phyloP scores from a whole-genome alignment of 805 yeast genomes.

The Sugiyamaella valdiviana region DNA sequence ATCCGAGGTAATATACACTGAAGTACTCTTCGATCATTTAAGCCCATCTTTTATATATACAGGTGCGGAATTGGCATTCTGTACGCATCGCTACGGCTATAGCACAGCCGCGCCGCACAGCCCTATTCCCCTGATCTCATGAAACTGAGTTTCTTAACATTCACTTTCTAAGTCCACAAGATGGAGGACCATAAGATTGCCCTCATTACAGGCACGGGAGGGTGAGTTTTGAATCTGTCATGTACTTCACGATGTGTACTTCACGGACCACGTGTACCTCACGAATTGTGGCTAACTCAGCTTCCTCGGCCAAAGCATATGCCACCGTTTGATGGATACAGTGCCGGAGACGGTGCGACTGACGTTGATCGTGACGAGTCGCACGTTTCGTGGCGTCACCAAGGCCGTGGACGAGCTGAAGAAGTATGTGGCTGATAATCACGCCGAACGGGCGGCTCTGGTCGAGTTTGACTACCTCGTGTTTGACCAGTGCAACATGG shows the following conservation, averaged over 20 bases:
- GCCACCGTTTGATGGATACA: slow-evolving; percentile 65
- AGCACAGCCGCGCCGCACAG: too few species aligned
- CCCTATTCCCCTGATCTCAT: too few species aligned
- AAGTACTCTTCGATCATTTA: too few species aligned
- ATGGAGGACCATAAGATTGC: slow-evolving; percentile 27
- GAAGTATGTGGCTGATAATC: slow-evolving; percentile 22
- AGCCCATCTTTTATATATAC: too few species aligned
- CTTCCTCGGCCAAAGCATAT: slow-evolving; percentile 81
- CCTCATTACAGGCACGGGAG: slow-evolving; percentile 38
- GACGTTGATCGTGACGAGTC: slow-evolving; percentile 80
- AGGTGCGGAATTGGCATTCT: too few species aligned
- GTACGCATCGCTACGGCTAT: too few species aligned
- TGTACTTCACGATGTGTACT: too few species aligned
- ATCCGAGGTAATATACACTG: too few species aligned
- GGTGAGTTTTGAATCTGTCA: too few species aligned
- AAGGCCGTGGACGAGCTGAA: slow-evolving; percentile 58
- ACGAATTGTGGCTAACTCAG: too few species aligned
- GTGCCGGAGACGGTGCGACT: slow-evolving; percentile 49
- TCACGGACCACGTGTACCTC: too few species aligned
- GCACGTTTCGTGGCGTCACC: slow-evolving; percentile 79
- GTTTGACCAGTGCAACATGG: slow-evolving; percentile 88
- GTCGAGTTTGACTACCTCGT: slow-evolving; percentile 83
- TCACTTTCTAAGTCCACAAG: not conserved
- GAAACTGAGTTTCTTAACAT: too few species aligned
- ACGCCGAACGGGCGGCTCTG: slow-evolving; percentile 42